Percentiles rank a stretch among this genome's conserved stretches.
Evolutionary conservation across 164 flowering plant species (phyloP).

Genomic region (Kingdonia uniflora): DNA sequence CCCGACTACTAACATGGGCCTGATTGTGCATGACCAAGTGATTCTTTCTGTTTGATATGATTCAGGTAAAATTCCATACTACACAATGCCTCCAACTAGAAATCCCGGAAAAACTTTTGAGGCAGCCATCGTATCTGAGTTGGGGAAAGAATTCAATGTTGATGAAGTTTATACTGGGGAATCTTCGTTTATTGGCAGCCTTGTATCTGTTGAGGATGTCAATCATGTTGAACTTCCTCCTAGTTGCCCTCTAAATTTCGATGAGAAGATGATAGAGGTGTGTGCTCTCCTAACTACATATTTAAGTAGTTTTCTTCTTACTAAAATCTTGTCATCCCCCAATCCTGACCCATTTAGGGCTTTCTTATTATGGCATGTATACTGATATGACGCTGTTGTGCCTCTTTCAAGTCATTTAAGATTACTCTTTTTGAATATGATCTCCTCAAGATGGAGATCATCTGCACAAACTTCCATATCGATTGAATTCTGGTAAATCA

Average conservation of each 20-base stretch:
- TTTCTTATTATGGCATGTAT: too few species aligned
- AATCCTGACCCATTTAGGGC: too few species aligned
- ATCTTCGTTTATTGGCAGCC: slow-evolving; percentile 86
- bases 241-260: slow-evolving; percentile 53
- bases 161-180: slow-evolving; percentile 72
- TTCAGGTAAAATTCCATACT: slow-evolving; percentile 90
- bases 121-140: slow-evolving; percentile 58
- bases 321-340: too few species aligned
- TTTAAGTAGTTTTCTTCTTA: too few species aligned
- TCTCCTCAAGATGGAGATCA: too few species aligned
- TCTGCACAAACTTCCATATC: too few species aligned
- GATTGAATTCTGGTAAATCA: too few species aligned
- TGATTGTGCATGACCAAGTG: too few species aligned
- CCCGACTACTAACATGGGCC: too few species aligned
- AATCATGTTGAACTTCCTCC: slow-evolving; percentile 75
- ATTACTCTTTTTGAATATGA: too few species aligned
- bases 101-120: slow-evolving; percentile 49
- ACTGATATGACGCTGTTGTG: too few species aligned
- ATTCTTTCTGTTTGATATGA: slow-evolving; percentile 7
- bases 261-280: slow-evolving; percentile 70
- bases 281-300: slow-evolving; percentile 10
- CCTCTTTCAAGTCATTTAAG: too few species aligned
- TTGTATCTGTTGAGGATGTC: slow-evolving; percentile 55
- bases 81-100: slow-evolving; percentile 80
- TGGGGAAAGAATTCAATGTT: slow-evolving; percentile 83